Evolutionary conservation across 23 red algal species (phyloP).

Genomic region (Agarophyton chilense): DNA sequence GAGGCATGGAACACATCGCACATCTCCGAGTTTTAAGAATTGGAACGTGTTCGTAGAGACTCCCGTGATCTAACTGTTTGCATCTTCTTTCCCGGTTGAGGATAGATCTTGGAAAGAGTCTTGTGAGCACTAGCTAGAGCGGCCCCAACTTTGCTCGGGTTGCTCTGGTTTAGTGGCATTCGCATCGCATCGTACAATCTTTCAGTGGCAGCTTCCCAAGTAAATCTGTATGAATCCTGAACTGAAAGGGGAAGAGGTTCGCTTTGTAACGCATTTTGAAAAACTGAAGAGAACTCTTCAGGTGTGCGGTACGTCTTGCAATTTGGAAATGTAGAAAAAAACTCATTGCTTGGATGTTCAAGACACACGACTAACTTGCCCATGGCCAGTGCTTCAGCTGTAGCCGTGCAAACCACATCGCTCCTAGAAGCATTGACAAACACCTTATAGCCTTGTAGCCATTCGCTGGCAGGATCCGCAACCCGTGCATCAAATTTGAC

Average conservation of each 20-base stretch:
- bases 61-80: conserved; percentile 12
- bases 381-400: conserved; percentile 82
- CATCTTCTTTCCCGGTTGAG: conserved; percentile 57
- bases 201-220: conserved; percentile 82
- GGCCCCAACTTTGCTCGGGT: conserved; percentile 49
- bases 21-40: too few species aligned
- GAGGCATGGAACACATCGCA: too few species aligned
- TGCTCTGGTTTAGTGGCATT: conserved; percentile 48
- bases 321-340: conserved; percentile 77
- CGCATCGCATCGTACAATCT: conserved; percentile 82
- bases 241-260: conserved; percentile 70
- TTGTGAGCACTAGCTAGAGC: conserved; percentile 46
- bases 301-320: conserved; percentile 45
- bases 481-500: conserved; percentile 51
- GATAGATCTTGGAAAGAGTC: conserved; percentile 58
- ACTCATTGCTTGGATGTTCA: conserved; percentile 80
- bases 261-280: conserved; percentile 27
- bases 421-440: conserved; percentile 71
- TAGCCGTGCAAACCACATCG: conserved; percentile 84
- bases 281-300: conserved; percentile 50
- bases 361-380: conserved; percentile 74
- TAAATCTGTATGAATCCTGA: conserved; percentile 66
- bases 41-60: not conserved
- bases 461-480: conserved; percentile 49
- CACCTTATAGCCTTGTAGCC: conserved; percentile 56